Conservation (phyloP, 257 asterid species). For the Dorcoceras hygrometricum region DNA sequence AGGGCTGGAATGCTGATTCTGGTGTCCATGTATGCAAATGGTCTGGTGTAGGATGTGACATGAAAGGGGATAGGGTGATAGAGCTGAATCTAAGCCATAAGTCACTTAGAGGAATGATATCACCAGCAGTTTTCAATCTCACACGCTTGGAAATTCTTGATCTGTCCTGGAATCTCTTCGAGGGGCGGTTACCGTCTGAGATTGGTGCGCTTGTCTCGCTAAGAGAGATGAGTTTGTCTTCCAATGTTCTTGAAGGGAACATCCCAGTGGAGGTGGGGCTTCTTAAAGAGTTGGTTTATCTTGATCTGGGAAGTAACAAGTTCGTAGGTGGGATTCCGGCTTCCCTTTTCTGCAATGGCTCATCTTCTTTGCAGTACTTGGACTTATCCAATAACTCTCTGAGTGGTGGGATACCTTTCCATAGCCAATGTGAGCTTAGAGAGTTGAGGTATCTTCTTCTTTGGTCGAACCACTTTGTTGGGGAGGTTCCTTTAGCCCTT, state of each 20-base stretch:
- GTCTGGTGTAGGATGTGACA: conserved; percentile 59
- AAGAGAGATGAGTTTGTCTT: conserved; percentile 56
- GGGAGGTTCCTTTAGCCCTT: conserved; percentile 55
- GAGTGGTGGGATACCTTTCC: conserved; percentile 51
- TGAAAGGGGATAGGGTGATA: conserved; percentile 33
- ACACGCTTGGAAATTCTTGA: conserved; percentile 56
- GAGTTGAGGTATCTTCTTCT: conserved; percentile 65
- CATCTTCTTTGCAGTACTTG: conserved; percentile 48
- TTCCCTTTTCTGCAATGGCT: conserved; percentile 52
- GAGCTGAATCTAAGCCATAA: conserved; percentile 61
- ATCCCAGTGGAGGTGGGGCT: conserved; percentile 53
- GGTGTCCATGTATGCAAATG: conserved; percentile 50
- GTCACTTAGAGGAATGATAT: conserved; percentile 54
- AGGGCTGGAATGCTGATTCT: conserved; percentile 47
- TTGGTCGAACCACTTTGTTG: conserved; percentile 68
- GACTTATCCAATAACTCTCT: conserved; percentile 85
- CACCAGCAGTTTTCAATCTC: conserved; percentile 53
- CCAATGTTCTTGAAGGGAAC: conserved; percentile 53
- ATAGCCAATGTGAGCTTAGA: conserved; percentile 38
- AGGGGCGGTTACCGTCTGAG: conserved; percentile 57
- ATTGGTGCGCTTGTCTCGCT: conserved; percentile 48
- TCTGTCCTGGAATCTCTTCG: conserved; percentile 57
- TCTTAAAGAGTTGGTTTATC: conserved; percentile 46
- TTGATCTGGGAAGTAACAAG: conserved; percentile 64
- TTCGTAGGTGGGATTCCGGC: conserved; percentile 57